phyloP scores from a whole-genome alignment of 805 yeast species.

The Suhomyces canberraensis region DNA sequence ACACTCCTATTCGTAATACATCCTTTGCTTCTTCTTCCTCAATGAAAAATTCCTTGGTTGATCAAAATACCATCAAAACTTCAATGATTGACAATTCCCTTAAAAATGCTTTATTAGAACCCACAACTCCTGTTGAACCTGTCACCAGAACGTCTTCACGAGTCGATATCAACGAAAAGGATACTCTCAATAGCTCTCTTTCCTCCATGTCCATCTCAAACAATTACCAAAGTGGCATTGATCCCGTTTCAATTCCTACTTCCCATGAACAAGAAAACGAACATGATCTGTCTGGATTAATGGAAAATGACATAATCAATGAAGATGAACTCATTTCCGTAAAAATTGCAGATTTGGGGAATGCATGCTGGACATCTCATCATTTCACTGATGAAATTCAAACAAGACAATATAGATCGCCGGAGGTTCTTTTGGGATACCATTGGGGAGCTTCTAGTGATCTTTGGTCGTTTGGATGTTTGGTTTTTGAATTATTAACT shows the following conservation, averaged over 20 bases:
- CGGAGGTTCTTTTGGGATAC: conserved; percentile 57
- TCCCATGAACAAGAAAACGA: conserved; percentile 10
- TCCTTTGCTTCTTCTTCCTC: conserved; percentile 37
- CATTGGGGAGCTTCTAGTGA: conserved; percentile 95
- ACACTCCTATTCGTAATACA: conserved; percentile 33
- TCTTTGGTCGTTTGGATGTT: conserved; percentile 93
- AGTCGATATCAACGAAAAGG: conserved; percentile 13
- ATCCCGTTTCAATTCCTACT: conserved; percentile 10
- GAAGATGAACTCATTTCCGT: conserved; percentile 30
- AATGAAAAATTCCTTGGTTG: conserved; percentile 13
- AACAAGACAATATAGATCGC: conserved; percentile 65
- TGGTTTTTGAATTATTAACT: conserved; percentile 84
- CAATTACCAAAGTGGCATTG: conserved; percentile 7
- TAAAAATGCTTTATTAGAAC: conserved; percentile 6
- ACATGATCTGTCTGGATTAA: conserved; percentile 1
- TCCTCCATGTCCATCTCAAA: conserved; percentile 42
- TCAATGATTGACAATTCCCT: no score
- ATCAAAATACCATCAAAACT: conserved; percentile 1
- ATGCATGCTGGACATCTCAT: conserved; percentile 61
- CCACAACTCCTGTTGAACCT: conserved; percentile 9
- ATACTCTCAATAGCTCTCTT: conserved; percentile 34
- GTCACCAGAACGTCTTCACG: conserved; percentile 5
- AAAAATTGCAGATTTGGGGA: conserved; percentile 68
- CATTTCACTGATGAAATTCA: conserved; percentile 70
- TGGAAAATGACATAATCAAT: conserved; percentile 10